These are phyloP conservation scores for Talaromyces proteolyticus DNA, from an alignment of 495 filamentous ascomycete species.

Conservation along the genomic window DNA sequence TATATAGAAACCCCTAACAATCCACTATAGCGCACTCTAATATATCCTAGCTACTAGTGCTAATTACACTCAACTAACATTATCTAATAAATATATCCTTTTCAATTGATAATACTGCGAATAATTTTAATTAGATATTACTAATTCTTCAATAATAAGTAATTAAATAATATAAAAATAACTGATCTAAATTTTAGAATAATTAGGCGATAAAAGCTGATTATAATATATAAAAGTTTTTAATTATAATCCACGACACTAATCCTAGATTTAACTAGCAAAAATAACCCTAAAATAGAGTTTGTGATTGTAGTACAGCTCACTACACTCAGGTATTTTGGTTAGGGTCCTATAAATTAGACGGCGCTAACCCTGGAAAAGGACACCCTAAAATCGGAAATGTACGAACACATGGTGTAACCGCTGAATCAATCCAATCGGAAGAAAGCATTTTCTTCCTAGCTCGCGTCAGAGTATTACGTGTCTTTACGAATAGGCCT, in stretches of 20 bases:
- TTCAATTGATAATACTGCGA: not conserved
- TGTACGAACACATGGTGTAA: too few relatives aligned
- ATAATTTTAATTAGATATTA: not conserved
- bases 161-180: not conserved
- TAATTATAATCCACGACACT: not conserved
- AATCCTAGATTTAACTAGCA: not conserved
- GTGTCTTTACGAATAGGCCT: too few relatives aligned
- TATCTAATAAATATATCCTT: not conserved
- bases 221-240: too few relatives aligned
- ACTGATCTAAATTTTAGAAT: not conserved
- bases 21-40: too few relatives aligned
- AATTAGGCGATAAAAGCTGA: not conserved
- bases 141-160: not conserved
- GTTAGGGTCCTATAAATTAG: too few relatives aligned
- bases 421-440: too few relatives aligned
- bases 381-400: too few relatives aligned
- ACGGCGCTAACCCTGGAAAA: too few relatives aligned
- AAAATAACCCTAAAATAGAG: not conserved
- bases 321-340: not conserved
- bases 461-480: too few relatives aligned
- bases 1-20: too few relatives aligned
- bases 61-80: not conserved
- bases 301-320: not conserved
- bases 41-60: too few relatives aligned
- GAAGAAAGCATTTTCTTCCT: too few relatives aligned